Base-by-base conservation (phyloP, 768 basidiomycete genomes). In the Tylopilus sp. region DNA sequence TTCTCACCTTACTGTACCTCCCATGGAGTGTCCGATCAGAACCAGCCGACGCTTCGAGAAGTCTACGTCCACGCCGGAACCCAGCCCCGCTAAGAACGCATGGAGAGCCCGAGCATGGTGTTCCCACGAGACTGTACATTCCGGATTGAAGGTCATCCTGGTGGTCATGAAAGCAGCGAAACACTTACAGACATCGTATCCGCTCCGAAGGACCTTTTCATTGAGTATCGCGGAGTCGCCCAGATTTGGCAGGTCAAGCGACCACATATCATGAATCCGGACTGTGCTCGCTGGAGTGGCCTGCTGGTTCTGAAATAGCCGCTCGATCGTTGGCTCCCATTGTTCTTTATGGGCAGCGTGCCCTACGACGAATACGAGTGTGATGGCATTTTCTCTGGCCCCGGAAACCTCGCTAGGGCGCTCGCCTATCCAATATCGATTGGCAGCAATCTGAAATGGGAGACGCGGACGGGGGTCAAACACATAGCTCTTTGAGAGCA, bases 161-260 rank as follows among this genome's bases (percentile, higher is more conserved):
- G 2, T 31, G 30, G 11, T 11, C 30, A 12, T 31, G 30, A 31
- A 31, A 12, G 12, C 25, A 23, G 11, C 40, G 47, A 3, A 31
- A 50, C 4, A 8, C 57, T 6, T 31, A 55, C 47, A 56, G 3
- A 15, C 23, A 0, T 33, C 12, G 18, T 47, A 47, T 44, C 50
- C 51, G 15, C 28, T 36, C 0, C n/a, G 12, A 8, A 57, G 44
- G 9, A 23, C 26, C 2, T 50, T 42, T 30, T 58, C 54, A 23
- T 56, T 56, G 35, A 52, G 35, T 10, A 56, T 22, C 2, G 55
- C 57, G 1, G 57, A 20, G 15, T 56, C 55, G 1, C 57, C 51
- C 0, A 51, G 55, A 45, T 53, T 53, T 0, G 48, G 45, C 28
- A 51, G 20, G 18, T 47, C 51, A 10, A 56, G 7, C 6, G 44